Conservation (phyloP, 441 rosid species). For the Jatropha multifida region DNA sequence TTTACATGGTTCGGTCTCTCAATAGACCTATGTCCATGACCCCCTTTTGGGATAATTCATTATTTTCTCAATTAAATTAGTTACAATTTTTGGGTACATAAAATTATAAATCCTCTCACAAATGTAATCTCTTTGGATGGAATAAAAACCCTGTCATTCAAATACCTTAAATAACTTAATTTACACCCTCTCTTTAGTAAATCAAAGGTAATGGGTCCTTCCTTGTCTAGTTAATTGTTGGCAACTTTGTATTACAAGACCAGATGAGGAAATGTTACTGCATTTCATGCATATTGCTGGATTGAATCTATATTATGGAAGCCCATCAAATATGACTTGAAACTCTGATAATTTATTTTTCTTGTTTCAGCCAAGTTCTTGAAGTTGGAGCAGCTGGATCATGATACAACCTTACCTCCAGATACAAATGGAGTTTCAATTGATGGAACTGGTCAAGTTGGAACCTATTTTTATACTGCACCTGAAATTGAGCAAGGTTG, state of each 20-base stretch:
- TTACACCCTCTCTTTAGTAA: too few species aligned
- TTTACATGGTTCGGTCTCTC: too few species aligned
- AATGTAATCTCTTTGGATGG: too few species aligned
- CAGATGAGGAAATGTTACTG: background rate
- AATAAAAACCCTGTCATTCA: too few species aligned
- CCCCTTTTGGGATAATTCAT: too few species aligned
- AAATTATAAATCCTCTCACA: too few species aligned
- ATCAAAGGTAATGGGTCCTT: too few species aligned
- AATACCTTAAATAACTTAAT: too few species aligned
- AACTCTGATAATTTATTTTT: constrained; percentile 21
- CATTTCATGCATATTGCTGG: background rate
- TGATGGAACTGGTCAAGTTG: constrained; percentile 94
- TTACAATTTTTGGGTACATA: too few species aligned
- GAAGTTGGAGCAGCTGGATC: constrained; percentile 94
- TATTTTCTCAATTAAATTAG: too few species aligned
- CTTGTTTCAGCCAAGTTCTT: constrained; percentile 81
- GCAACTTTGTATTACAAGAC: background rate
- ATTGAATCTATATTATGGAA: background rate
- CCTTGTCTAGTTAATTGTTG: background rate
- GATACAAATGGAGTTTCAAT: constrained; percentile 72
- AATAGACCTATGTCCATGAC: too few species aligned
- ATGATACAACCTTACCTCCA: constrained; percentile 55
- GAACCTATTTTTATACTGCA: constrained; percentile 96
- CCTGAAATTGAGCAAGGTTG: constrained; percentile 99
- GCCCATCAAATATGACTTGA: background rate